phyloP scores from a whole-genome alignment of 345 rosid species.

The Boechera retrofracta region DNA sequence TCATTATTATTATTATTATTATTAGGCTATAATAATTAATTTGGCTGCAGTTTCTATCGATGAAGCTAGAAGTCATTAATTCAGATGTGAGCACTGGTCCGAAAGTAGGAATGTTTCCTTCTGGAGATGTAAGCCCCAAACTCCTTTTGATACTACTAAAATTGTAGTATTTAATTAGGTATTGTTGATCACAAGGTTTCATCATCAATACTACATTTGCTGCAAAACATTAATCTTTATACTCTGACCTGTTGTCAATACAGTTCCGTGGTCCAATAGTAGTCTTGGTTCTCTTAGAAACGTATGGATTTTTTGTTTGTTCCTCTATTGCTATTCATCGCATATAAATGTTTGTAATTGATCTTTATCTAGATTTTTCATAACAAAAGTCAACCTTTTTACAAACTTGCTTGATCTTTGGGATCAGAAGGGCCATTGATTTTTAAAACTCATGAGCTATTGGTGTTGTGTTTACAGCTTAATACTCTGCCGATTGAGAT shows the following conservation, averaged over 20 bases:
- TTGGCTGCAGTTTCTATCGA: conserved; percentile 72
- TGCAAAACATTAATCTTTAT: background rate
- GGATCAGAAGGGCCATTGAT: background rate
- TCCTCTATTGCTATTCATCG: background rate
- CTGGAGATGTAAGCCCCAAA: conserved; percentile 68
- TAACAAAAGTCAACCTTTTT: background rate
- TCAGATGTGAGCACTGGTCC: conserved; percentile 60
- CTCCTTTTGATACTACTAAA: background rate
- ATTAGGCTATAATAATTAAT: background rate
- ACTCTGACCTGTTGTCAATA: background rate
- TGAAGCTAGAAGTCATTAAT: conserved; percentile 91
- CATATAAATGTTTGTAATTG: background rate
- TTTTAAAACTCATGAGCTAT: background rate
- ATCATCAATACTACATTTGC: background rate
- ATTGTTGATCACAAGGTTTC: background rate
- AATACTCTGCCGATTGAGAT: conserved; percentile 58
- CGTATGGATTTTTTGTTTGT: background rate
- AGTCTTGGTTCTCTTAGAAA: background rate
- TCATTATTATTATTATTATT: background rate
- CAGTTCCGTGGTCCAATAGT: background rate
- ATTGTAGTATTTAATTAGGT: background rate
- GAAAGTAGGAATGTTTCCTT: conserved; percentile 61
- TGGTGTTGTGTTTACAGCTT: conserved; percentile 44
- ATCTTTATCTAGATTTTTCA: background rate
- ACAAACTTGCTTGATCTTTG: background rate